Conservation (phyloP, 2,329 filamentous ascomycete genomes). For the Arthrobotrys musiformis region DNA sequence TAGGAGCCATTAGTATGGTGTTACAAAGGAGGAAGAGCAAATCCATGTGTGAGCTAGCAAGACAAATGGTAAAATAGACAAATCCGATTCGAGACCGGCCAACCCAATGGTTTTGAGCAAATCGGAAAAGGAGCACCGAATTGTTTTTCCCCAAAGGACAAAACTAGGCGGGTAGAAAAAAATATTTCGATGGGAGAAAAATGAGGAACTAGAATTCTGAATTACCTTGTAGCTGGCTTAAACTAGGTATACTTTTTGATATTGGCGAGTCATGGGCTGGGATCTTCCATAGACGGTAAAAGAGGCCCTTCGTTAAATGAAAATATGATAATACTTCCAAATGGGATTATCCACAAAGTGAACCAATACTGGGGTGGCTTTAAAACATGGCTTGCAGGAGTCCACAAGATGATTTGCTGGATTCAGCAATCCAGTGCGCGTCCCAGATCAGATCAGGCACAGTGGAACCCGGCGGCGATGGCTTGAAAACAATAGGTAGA, state of each 20-base stretch:
- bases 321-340: conserved; percentile 44
- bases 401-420: conserved; percentile 48
- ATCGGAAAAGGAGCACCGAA: conserved; percentile 23
- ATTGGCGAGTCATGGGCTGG: conserved; percentile 41
- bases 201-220: conserved; percentile 25
- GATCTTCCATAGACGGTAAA: conserved; percentile 41
- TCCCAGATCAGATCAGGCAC: conserved; percentile 56
- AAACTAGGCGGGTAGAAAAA: conserved; percentile 19
- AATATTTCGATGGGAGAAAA: conserved; percentile 24
- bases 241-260: conserved; percentile 37
- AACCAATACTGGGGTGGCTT: conserved; percentile 54
- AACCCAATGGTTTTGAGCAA: conserved; percentile 30
- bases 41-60: conserved; percentile 44
- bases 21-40: conserved; percentile 49
- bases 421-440: conserved; percentile 38
- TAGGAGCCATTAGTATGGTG: conserved; percentile 51
- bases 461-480: conserved; percentile 44
- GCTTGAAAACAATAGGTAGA: conserved; percentile 38
- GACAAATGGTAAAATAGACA: conserved; percentile 46
- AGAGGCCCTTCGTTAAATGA: conserved; percentile 38
- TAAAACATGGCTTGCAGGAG: conserved; percentile 55
- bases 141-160: conserved; percentile 4
- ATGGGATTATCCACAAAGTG: conserved; percentile 48
- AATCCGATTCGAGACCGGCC: conserved; percentile 44
- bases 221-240: conserved; percentile 28